Conservation (phyloP, 225 moss, liverwort and hornwort genomes). For the Anthoceros angustus region DNA sequence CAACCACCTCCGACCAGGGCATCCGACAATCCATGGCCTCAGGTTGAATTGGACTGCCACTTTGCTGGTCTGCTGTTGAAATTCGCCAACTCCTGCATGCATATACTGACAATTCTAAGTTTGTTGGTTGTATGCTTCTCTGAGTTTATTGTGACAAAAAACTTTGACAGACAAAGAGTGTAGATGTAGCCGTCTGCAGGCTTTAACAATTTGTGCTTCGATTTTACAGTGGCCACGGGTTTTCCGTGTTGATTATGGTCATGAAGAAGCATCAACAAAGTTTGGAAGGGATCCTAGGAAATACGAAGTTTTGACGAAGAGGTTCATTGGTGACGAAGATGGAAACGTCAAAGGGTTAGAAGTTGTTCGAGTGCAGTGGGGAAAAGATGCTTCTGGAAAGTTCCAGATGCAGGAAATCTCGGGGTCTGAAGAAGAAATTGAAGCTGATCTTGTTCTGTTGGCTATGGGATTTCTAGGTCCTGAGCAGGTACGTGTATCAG, state of each 20-base stretch:
- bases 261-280: conserved; percentile 49
- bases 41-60: conserved; percentile 19
- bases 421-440: conserved; percentile 50
- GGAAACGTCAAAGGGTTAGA: conserved; percentile 57
- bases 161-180: background rate
- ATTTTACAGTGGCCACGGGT: conserved; percentile 58
- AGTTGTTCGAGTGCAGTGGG: conserved; percentile 53
- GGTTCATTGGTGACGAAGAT: conserved; percentile 49
- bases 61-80: background rate
- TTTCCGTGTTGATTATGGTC: conserved; percentile 73
- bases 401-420: conserved; percentile 65
- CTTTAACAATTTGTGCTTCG: conserved; percentile 5
- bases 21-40: conserved; percentile 65
- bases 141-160: background rate
- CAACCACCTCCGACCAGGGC: conserved; percentile 50
- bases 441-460: conserved; percentile 52
- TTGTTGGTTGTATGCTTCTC: background rate
- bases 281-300: conserved; percentile 65
- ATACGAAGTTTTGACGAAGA: conserved; percentile 70
- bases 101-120: background rate
- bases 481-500: conserved; percentile 40
- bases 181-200: background rate
- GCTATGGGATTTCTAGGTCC: conserved; percentile 78
- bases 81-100: background rate
- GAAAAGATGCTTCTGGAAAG: conserved; percentile 51